Evolutionary conservation across 2,329 filamentous ascomycete species (phyloP).

Genomic region (Ilyonectria destructans): DNA sequence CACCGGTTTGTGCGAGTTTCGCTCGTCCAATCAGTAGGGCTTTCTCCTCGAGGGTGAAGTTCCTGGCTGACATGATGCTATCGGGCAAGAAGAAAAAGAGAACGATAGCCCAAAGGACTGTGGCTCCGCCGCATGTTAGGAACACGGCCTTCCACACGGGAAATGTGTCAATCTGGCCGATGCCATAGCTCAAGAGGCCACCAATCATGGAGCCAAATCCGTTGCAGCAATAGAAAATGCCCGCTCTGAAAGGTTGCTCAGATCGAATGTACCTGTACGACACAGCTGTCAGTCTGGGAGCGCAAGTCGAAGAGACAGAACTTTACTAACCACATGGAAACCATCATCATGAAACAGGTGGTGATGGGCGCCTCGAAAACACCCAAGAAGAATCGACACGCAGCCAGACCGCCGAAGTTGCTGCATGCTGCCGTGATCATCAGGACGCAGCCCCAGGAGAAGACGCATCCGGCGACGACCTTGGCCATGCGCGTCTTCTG

Average conservation of each 20-base stretch:
- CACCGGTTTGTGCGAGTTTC: conserved; percentile 61
- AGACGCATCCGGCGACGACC: conserved; percentile 52
- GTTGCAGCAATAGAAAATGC: conserved; percentile 57
- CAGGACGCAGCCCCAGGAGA: conserved; percentile 57
- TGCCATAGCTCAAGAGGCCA: conserved; percentile 64
- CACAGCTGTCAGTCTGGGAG: background rate
- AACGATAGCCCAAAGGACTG: conserved; percentile 62
- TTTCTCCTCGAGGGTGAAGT: conserved; percentile 38
- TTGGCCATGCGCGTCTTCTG: conserved; percentile 56
- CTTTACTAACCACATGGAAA: conserved; percentile 60
- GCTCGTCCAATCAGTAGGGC: conserved; percentile 74
- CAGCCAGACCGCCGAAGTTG: conserved; percentile 60
- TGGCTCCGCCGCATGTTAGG: conserved; percentile 64
- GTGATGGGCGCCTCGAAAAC: conserved; percentile 65
- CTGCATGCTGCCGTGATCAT: conserved; percentile 60
- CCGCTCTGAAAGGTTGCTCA: conserved; percentile 63
- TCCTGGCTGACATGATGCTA: conserved; percentile 54
- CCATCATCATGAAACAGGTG: conserved; percentile 66
- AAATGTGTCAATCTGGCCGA: conserved; percentile 64
- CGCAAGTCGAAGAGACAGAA: background rate
- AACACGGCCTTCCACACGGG: conserved; percentile 68
- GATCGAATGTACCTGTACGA: conserved; percentile 56
- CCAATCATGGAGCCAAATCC: conserved; percentile 60
- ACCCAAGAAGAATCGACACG: conserved; percentile 63
- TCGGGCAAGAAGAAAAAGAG: conserved; percentile 64